Conservation (phyloP, 495 filamentous ascomycete genomes). For the Umbilicaria muhlenbergii region DNA sequence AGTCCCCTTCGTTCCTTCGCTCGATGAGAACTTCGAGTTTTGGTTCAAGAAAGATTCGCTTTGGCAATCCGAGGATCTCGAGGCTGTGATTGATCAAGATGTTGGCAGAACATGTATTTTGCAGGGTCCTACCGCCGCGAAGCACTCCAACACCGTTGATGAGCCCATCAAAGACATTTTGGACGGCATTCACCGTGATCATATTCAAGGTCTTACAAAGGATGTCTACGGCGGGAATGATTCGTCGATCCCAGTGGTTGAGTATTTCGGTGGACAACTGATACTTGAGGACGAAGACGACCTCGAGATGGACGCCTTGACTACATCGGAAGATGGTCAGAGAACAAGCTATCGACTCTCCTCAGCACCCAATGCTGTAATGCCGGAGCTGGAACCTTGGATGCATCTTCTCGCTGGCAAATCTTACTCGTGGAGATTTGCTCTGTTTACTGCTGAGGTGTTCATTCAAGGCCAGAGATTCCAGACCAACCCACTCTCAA, state of each 20-base stretch:
- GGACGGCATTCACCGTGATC: conserved; percentile 71
- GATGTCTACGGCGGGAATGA: conserved; percentile 70
- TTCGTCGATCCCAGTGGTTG: conserved; percentile 61
- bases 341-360: conserved; percentile 73
- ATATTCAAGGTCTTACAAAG: conserved; percentile 60
- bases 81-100: conserved; percentile 88
- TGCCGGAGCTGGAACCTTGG: conserved; percentile 75
- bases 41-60: conserved; percentile 99
- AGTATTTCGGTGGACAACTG: conserved; percentile 87
- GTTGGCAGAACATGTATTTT: conserved; percentile 90
- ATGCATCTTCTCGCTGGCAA: conserved; percentile 75
- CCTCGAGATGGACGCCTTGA: conserved; percentile 62
- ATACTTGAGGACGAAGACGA: conserved; percentile 30
- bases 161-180: conserved; percentile 91
- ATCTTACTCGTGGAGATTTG: conserved; percentile 77
- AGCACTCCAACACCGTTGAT: conserved; percentile 74
- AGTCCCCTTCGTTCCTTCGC: conserved; percentile 79
- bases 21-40: conserved; percentile 93
- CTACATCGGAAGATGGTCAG: conserved; percentile 51
- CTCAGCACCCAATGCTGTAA: conserved; percentile 44
- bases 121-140: conserved; percentile 86
- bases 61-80: conserved; percentile 96
- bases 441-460: conserved; percentile 92
- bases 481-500: conserved; percentile 88
- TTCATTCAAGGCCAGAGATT: conserved; percentile 92